Evolutionary conservation across 164 flowering plant genomes (phyloP).

Genomic region (Euptelea pleiosperma): DNA sequence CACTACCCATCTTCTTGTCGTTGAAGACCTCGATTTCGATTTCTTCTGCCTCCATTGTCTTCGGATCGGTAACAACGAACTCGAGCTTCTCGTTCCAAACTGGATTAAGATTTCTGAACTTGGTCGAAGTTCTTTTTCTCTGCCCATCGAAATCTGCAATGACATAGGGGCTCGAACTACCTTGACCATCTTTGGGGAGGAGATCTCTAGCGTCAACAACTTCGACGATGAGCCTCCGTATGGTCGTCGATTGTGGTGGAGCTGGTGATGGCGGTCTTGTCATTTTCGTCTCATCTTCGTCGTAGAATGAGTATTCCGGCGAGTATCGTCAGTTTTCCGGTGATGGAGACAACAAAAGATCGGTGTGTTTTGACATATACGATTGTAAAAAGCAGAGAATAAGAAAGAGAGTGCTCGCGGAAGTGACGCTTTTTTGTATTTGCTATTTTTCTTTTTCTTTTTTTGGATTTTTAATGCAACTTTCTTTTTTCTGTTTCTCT

Average conservation of each 20-base stretch:
- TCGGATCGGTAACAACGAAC: slow-evolving; percentile 70
- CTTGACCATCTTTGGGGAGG: slow-evolving; percentile 93
- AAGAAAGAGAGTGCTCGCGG: not conserved
- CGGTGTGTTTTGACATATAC: too few relatives aligned
- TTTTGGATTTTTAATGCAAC: too few relatives aligned
- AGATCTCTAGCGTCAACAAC: slow-evolving; percentile 73
- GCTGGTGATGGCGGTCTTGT: slow-evolving; percentile 15
- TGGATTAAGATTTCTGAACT: slow-evolving; percentile 64
- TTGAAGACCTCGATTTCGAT: slow-evolving; percentile 77
- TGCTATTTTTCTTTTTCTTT: too few relatives aligned
- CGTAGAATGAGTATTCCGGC: slow-evolving; percentile 3
- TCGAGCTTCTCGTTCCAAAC: slow-evolving; percentile 83
- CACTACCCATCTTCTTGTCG: slow-evolving; percentile 58
- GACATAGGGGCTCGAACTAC: slow-evolving; percentile 89
- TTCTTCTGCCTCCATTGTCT: slow-evolving; percentile 63
- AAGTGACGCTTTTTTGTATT: not conserved
- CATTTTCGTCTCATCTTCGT: slow-evolving; percentile 12
- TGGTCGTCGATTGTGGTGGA: slow-evolving; percentile 11
- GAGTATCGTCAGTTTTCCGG: not conserved
- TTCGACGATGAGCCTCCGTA: slow-evolving; percentile 68
- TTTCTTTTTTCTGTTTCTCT: too few relatives aligned
- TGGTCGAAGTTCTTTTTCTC: slow-evolving; percentile 59
- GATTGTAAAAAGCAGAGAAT: not conserved
- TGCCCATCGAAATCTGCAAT: slow-evolving; percentile 83
- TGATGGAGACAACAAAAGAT: not conserved